Evolutionary conservation across 768 basidiomycete genomes (phyloP), one percentile per base, ranked within the genome.

Genomic region (Naganishia vishniacii): DNA sequence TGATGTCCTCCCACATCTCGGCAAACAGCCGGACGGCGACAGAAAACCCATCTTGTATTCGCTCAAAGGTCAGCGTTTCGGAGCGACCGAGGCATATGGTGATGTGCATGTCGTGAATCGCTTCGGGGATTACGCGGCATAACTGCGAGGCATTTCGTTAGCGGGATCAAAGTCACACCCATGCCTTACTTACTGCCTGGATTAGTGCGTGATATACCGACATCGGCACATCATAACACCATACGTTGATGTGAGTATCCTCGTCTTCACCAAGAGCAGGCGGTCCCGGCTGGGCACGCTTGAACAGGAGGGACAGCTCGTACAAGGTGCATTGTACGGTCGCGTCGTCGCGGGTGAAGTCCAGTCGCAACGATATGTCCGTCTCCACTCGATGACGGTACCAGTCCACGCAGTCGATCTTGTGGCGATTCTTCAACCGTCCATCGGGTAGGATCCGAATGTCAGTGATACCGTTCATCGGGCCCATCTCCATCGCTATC

Each of bases 401-500:
- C 31, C 34, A 34, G 6, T 37, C 20, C 20, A 13, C 20, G 18
- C 7, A 20, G 16, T 23, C 20, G 2, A 37, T 16, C 20, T 7
- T 25, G 28, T 16, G 15, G n/a, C 53, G 32, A 56, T 56, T 40
- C 12, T 18, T n/a, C n/a, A 56, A 20, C n/a, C 53, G 53, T 8
- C 32, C 53, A 13, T 37, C 13, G 11, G 32, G 53, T 3, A 34
- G 34, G 37, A 34, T 40, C 4, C 53, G 31, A 7, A 56, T 56
- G n/a, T 34, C 37, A 23, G 53, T 56, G 37, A 56, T 56, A 16
- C 53, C 53, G 53, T 34, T 56, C 32, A 56, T 5, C 6, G 40
- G 34, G 3, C 53, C 53, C 34, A 56, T 41, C 31, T 9, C 26
- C 53, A 40, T 44, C 42, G n/a, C 9, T 5, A 5, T 18, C 42